Evolutionary conservation across 1,139 yeast genomes (phyloP), one percentile per base, ranked within the genome.

Genomic region (Debaryomyces udenii): DNA sequence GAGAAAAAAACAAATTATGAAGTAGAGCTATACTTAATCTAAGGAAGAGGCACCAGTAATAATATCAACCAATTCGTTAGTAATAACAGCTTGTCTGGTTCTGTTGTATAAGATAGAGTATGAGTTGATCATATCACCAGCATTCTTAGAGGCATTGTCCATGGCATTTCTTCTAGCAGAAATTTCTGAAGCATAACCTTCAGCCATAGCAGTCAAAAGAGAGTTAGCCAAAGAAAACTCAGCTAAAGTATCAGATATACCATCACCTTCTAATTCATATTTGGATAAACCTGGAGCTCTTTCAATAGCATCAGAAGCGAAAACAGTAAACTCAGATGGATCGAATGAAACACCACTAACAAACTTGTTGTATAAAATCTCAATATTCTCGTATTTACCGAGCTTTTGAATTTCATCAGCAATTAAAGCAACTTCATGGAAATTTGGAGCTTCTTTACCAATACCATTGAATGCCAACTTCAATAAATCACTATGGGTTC

Each of bases 61-160:
- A 67, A 93, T 93, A 77, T 93, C 99, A 64, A 93, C 98, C 83
- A 93, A 80, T 80, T 93, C 99, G 81, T 93, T 93, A 76, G 99
- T 93, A 66, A 93, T 93, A 68, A 91, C 99, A 61, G 99, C 99
- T 81, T 93, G 99, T 86, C 99, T 91, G 68, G 98, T 88, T 83
- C 99, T 91, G 91, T 93, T 93, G 78, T 93, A 93, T 72, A 91
- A 83, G 70, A 93, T 93, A 56, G 98, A 85, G 86, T 88, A 91
- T 66, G 81, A 84, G 76, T 81, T 84, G 66, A 93, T 93, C 99
- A 93, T 93, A 61, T 93, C 99, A 75, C 96, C 96, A 52, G 99
- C 99, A 68, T 91, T 93, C 95, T 93, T 93, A 59, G 98, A 90
- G 52, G 99, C 99, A 66, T 91, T 93, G 74, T 93, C 99, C 99